Evolutionary conservation across 176 grass and related monocot genomes (phyloP).

Genomic region (Avena atlantica): DNA sequence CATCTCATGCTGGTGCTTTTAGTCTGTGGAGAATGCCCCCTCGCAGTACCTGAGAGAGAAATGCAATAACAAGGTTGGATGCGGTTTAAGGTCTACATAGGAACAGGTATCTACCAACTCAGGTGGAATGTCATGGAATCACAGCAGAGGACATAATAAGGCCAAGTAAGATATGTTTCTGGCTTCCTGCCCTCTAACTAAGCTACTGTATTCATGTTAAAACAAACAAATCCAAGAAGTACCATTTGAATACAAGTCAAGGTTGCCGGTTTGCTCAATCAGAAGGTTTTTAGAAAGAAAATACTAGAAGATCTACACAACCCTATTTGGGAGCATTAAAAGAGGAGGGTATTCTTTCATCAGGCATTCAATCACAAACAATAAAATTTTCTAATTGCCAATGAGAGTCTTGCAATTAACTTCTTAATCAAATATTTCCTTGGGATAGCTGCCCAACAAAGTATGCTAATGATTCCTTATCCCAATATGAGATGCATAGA

Average conservation of each 20-base stretch:
- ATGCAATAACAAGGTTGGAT: constrained; percentile 20
- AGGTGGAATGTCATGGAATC: background rate
- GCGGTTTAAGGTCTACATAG: background rate
- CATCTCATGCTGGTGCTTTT: constrained; percentile 24
- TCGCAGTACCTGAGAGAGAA: constrained; percentile 75
- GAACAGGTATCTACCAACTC: background rate
- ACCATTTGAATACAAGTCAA: constrained; percentile 11
- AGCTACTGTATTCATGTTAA: background rate
- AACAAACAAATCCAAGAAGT: background rate
- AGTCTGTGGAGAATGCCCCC: constrained; percentile 82
- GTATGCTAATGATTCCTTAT: constrained; percentile 9
- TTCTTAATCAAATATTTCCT: background rate
- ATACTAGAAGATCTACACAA: background rate
- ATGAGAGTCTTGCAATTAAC: background rate
- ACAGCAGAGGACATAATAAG: background rate
- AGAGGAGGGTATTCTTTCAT: background rate
- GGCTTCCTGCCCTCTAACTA: background rate
- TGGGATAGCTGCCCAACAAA: background rate
- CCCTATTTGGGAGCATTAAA: constrained; percentile 2
- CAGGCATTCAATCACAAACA: background rate
- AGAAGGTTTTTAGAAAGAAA: background rate
- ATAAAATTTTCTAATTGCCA: constrained; percentile 11
- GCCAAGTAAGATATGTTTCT: constrained; percentile 23
- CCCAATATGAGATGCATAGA: background rate
- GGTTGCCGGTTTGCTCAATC: constrained; percentile 9